A percentile compares a stretch with the other conserved stretches of the same genome.
Conservation (phyloP, 1,284 basidiomycete species). For the Wallemia ichthyophaga region DNA sequence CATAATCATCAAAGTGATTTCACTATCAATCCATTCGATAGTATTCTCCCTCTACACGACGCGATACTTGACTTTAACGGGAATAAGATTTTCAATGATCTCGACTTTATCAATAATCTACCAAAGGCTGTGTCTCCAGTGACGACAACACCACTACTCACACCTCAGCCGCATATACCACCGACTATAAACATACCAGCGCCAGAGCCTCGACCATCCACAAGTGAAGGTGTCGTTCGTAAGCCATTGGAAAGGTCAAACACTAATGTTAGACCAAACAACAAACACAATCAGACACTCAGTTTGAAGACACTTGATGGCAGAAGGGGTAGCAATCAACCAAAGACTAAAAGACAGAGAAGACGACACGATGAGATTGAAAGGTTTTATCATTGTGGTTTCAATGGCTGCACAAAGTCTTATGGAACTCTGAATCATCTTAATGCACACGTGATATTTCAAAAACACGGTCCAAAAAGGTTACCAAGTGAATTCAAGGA, state of each 20-base stretch:
- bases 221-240: background rate
- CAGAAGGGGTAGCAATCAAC: background rate
- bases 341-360: slow-evolving; percentile 36
- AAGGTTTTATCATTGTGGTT: slow-evolving; percentile 55
- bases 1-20: no score
- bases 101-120: background rate
- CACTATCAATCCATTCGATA: background rate
- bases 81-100: background rate
- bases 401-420: slow-evolving; percentile 47
- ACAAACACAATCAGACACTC: no score
- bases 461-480: slow-evolving; percentile 57
- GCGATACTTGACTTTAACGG: background rate
- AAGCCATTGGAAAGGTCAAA: background rate
- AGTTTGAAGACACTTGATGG: background rate
- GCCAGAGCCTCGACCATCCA: background rate
- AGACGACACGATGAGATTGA: slow-evolving; percentile 71
- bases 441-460: slow-evolving; percentile 76
- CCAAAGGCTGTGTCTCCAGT: background rate
- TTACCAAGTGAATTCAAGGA: slow-evolving; percentile 85
- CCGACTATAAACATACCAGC: background rate
- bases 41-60: background rate
- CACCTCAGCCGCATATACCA: background rate
- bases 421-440: slow-evolving; percentile 62
- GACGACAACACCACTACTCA: background rate
- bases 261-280: no score